phyloP scores from a whole-genome alignment of 129 eudicot species.

The Artemisia argyi region DNA sequence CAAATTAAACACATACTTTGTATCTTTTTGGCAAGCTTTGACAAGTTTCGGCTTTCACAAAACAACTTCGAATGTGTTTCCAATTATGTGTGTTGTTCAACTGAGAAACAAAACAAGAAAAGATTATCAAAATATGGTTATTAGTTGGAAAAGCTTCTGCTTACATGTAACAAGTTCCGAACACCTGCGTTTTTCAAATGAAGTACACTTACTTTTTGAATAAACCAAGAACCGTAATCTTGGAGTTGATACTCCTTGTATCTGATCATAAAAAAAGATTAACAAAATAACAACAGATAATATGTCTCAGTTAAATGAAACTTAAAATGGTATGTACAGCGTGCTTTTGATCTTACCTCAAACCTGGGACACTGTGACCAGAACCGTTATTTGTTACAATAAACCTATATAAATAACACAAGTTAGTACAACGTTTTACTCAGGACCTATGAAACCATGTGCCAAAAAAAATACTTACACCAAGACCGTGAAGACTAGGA shows the following conservation, averaged over 20 bases:
- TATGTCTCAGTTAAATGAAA: background rate
- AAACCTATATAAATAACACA: slow-evolving; percentile 47
- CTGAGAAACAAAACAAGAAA: slow-evolving; percentile 45
- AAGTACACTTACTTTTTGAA: slow-evolving; percentile 55
- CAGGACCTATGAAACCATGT: background rate
- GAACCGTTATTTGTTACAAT: slow-evolving; percentile 87
- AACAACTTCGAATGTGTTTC: slow-evolving; percentile 81
- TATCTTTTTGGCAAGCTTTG: slow-evolving; percentile 59
- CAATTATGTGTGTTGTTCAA: slow-evolving; percentile 73
- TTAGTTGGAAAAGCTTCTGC: background rate
- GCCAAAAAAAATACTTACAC: slow-evolving; percentile 57
- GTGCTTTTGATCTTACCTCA: slow-evolving; percentile 48
- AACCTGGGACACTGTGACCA: slow-evolving; percentile 75
- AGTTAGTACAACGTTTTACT: background rate
- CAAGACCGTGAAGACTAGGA: slow-evolving; percentile 78
- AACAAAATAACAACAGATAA: background rate
- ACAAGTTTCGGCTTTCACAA: slow-evolving; percentile 73
- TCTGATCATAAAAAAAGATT: slow-evolving; percentile 42
- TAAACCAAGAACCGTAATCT: slow-evolving; percentile 89
- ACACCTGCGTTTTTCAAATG: slow-evolving; percentile 6
- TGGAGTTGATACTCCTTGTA: slow-evolving; percentile 94
- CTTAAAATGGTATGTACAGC: background rate
- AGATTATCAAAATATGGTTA: slow-evolving; percentile 1
- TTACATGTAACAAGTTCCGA: background rate
- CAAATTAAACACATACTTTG: slow-evolving; percentile 44